Evolutionary conservation across 306 rosid species (phyloP).

Genomic region (Vigna angularis): DNA sequence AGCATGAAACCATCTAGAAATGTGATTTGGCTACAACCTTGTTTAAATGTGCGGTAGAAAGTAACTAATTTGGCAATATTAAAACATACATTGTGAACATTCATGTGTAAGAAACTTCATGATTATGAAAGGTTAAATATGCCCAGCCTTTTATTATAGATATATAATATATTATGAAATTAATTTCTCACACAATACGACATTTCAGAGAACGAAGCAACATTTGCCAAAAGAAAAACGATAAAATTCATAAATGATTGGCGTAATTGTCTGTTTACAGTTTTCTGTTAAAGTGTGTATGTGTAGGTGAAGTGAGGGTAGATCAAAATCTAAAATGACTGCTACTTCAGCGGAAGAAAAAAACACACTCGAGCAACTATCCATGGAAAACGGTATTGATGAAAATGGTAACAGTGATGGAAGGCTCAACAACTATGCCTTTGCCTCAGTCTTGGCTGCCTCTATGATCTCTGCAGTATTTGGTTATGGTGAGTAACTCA

Average conservation of each 20-base stretch:
- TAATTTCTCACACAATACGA: not conserved
- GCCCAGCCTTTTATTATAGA: not conserved
- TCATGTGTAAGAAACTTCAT: not conserved
- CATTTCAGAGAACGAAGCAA: constrained; percentile 1
- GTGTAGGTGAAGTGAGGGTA: not conserved
- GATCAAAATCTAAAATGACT: not conserved
- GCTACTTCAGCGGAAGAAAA: not conserved
- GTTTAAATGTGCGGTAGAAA: not conserved
- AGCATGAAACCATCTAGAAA: not conserved
- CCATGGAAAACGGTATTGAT: constrained; percentile 33
- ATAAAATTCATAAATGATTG: not conserved
- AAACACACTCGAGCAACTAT: not conserved
- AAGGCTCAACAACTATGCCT: constrained; percentile 61
- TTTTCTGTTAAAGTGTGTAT: not conserved
- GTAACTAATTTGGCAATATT: not conserved
- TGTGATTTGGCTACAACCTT: not conserved
- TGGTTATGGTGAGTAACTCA: constrained; percentile 37
- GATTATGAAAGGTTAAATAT: not conserved
- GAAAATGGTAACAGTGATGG: constrained; percentile 8
- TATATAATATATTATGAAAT: not conserved
- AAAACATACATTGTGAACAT: constrained; percentile 9
- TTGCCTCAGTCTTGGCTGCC: constrained; percentile 58
- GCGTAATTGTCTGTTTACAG: not conserved
- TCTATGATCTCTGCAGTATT: constrained; percentile 60
- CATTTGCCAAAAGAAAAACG: not conserved